Evolutionary conservation across 345 rosid genomes (phyloP).

Genomic region (Eucalyptus regnans): DNA sequence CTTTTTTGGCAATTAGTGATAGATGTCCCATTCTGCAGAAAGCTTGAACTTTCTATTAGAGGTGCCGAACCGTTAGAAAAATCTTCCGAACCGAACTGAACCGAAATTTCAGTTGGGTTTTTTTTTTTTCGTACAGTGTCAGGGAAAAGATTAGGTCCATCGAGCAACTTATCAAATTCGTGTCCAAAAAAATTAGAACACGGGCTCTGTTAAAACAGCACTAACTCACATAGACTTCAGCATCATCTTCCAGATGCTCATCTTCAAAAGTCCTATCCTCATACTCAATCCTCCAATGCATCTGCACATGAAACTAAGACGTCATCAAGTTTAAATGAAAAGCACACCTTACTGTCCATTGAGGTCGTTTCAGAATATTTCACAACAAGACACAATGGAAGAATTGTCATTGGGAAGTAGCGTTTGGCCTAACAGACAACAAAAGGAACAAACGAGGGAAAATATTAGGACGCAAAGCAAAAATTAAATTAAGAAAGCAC

Average conservation of each 20-base stretch:
- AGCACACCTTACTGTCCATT: background rate
- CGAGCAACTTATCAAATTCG: background rate
- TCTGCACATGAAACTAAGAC: constrained; percentile 15
- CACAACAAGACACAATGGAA: background rate
- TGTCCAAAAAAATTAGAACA: background rate
- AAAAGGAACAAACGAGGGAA: background rate
- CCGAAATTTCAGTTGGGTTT: too few species aligned
- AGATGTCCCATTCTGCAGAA: background rate
- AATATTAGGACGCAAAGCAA: background rate
- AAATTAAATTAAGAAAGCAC: too few species aligned
- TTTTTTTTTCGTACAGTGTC: too few species aligned
- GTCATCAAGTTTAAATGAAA: background rate
- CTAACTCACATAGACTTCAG: constrained; percentile 50
- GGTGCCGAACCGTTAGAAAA: too few species aligned
- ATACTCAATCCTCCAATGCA: constrained; percentile 19
- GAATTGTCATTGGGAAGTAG: background rate
- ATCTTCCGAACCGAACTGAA: too few species aligned
- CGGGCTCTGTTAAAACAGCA: background rate
- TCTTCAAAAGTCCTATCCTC: constrained; percentile 24
- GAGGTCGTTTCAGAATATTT: background rate
- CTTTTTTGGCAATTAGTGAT: background rate
- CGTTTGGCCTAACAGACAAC: background rate
- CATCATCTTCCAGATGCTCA: constrained; percentile 28
- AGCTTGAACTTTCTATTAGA: background rate
- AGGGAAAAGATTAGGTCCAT: too few species aligned